Evolutionary conservation across 139 green algal species (phyloP), one percentile per base, ranked within the genome.

Genomic region (Tetraselmis striata): DNA sequence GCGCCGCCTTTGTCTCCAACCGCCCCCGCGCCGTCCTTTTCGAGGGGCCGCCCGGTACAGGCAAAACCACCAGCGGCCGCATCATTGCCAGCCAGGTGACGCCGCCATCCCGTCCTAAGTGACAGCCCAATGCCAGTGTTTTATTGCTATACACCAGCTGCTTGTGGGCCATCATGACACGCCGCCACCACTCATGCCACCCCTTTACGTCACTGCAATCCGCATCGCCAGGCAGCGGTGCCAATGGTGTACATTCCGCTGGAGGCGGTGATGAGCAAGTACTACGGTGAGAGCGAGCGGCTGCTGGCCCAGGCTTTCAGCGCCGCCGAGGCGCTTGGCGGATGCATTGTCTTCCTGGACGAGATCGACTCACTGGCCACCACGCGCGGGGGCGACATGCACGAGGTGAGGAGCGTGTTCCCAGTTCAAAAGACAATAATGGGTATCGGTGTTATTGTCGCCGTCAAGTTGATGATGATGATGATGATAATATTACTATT

Each of bases 201-300:
- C n/a, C n/a, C n/a, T n/a, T n/a, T n/a, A n/a, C n/a, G n/a, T n/a
- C n/a, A n/a, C n/a, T n/a, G n/a, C n/a, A n/a, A n/a, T n/a, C n/a
- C n/a, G n/a, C n/a, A n/a, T n/a, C n/a, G n/a, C n/a, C 86, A 92
- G 81, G 92, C 93, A 1, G 84, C 86, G 0, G 91, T 98, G 32
- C 92, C 93, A 0, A 86, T 98, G 32, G 91, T 98, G 79, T 98
- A 98, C 81, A 88, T 98, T 22, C 95, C 95, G 2, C 86, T 98
- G 23, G 95, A 98, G 87, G 84, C 87, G 0, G 80, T 97, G 0
- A 85, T 86, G 26, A 89, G 75, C 76, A 97, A 97, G 89, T 97
- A 91, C 87, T 98, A 98, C 80, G 95, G 95, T 25, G 91, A 96
- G 84, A 86, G 79, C 67, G 93, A 96, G 84, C 84, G 86, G 24